phyloP scores from a whole-genome alignment of 345 rosid genomes.

The Arabis hirsuta region DNA sequence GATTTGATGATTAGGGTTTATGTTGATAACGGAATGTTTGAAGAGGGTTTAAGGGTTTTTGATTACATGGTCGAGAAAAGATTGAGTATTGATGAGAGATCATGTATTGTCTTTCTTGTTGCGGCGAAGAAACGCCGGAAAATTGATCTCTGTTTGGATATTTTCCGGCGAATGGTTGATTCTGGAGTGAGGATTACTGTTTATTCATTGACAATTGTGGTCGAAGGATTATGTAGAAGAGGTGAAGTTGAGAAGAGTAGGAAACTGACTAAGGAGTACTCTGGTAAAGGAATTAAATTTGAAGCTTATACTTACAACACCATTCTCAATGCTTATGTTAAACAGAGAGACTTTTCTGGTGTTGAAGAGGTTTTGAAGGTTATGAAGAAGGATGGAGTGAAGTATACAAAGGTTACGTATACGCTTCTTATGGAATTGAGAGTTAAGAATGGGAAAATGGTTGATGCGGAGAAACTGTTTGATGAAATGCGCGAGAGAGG shows the following conservation, averaged over 20 bases:
- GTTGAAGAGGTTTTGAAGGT: conserved; percentile 56
- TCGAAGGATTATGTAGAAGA: conserved; percentile 66
- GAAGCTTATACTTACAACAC: conserved; percentile 76
- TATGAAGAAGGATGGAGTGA: conserved; percentile 65
- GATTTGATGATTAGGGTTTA: conserved; percentile 75
- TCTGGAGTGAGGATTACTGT: conserved; percentile 56
- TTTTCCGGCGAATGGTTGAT: conserved; percentile 65
- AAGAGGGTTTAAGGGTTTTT: conserved; percentile 60
- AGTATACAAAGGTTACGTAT: conserved; percentile 62
- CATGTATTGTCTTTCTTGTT: conserved; percentile 72
- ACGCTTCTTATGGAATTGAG: conserved; percentile 59
- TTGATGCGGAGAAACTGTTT: conserved; percentile 67
- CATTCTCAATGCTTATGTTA: conserved; percentile 60
- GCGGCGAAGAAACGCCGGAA: conserved; percentile 61
- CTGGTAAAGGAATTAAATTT: conserved; percentile 58
- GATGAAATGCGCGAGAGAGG: conserved; percentile 75
- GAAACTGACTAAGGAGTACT: conserved; percentile 56
- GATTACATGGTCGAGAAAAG: conserved; percentile 58
- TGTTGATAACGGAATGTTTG: conserved; percentile 63
- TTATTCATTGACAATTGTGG: conserved; percentile 69
- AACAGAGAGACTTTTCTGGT: conserved; percentile 53
- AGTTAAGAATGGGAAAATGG: conserved; percentile 46
- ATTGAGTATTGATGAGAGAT: conserved; percentile 63
- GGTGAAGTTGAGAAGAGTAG: conserved; percentile 60
- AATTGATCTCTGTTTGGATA: conserved; percentile 53